Percentiles rank a stretch among this genome's conserved stretches.
Evolutionary conservation across 2,329 filamentous ascomycete genomes (phyloP).

Genomic region (Fusarium tupiense): DNA sequence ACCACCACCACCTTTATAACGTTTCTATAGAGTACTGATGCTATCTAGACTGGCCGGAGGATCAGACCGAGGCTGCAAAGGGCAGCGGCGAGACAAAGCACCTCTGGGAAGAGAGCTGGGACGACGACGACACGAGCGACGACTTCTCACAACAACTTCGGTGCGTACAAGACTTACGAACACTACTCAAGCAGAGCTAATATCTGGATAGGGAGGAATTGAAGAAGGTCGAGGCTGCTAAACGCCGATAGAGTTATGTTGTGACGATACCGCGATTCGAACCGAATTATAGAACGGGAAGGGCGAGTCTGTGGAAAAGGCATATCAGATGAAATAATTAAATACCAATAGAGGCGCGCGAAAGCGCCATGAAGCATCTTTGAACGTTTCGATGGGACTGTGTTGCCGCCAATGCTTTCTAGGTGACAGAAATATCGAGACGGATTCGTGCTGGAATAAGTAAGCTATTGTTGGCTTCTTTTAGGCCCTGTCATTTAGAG

Average conservation of each 20-base stretch:
- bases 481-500: fast-evolving
- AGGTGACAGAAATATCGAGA: neutral
- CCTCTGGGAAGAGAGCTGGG: slow-evolving; percentile 99
- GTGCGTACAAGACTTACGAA: slow-evolving; percentile 60
- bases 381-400: neutral
- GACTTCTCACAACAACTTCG: slow-evolving; percentile 96
- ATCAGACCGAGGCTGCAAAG: slow-evolving; percentile 85
- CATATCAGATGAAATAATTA: neutral
- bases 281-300: neutral
- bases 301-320: neutral
- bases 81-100: slow-evolving; percentile 75
- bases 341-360: neutral
- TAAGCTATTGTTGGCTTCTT: neutral
- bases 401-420: neutral
- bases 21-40: neutral
- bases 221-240: slow-evolving; percentile 88
- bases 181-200: slow-evolving; percentile 13
- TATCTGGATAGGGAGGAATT: slow-evolving; percentile 76
- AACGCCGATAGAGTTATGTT: slow-evolving; percentile 60
- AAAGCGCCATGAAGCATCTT: neutral
- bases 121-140: slow-evolving; percentile 96
- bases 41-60: slow-evolving; percentile 84
- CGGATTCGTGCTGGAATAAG: fast-evolving
- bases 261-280: neutral
- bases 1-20: fast-evolving